These are phyloP conservation scores for Umbelopsis vinacea DNA, from an alignment of 192 early-diverging fungal genomes.

Conservation along the genomic window DNA sequence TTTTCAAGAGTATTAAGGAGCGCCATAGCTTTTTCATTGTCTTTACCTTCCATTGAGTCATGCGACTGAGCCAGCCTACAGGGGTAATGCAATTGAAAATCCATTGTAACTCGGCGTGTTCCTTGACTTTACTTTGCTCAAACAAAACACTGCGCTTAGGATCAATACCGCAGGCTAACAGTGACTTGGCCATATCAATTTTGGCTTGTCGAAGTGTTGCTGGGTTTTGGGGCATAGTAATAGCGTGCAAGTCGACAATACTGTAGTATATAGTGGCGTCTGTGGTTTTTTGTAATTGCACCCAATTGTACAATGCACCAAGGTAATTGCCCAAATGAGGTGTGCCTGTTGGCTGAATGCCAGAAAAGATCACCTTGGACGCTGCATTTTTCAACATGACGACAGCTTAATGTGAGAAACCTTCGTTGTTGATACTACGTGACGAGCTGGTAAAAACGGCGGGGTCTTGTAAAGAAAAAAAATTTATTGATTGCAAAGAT, in stretches of 20 bases:
- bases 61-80: constrained; percentile 86
- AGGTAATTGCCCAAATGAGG: constrained; percentile 96
- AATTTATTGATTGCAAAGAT: too few relatives aligned
- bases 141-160: constrained; percentile 74
- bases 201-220: constrained; percentile 62
- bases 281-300: constrained; percentile 63
- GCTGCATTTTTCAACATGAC: constrained; percentile 17
- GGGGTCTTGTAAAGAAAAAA: neutral
- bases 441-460: too few relatives aligned
- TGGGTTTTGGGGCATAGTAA: constrained; percentile 79
- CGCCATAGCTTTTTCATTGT: neutral
- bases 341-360: constrained; percentile 93
- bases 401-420: neutral
- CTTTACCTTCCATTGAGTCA: constrained; percentile 94
- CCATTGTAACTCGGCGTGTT: constrained; percentile 87
- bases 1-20: neutral
- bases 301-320: constrained; percentile 89
- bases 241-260: constrained; percentile 90
- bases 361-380: constrained; percentile 68
- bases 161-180: constrained; percentile 88
- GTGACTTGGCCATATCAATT: constrained; percentile 71
- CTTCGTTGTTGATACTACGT: neutral
- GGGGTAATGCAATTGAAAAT: constrained; percentile 86
- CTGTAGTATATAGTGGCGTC: constrained; percentile 61
- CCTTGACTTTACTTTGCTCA: constrained; percentile 79